Evolutionary conservation across 164 flowering plant genomes (phyloP).

Genomic region (Magnolia officinalis): DNA sequence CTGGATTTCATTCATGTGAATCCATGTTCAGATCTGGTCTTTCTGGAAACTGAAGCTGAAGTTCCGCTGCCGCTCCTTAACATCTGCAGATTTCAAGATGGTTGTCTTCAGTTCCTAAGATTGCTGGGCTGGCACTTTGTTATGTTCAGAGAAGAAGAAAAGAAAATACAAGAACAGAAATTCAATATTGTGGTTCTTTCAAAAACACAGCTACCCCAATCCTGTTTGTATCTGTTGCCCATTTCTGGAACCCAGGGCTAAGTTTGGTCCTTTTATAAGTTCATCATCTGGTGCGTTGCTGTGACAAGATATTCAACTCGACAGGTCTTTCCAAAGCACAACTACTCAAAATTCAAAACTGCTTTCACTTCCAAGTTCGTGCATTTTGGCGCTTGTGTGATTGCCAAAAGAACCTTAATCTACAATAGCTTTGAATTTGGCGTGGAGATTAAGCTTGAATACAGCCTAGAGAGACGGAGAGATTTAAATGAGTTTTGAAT

Average conservation of each 20-base stretch:
- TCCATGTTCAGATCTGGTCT: constrained; percentile 1
- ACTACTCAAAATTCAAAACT: no score
- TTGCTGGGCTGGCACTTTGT: no score
- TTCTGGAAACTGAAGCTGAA: constrained; percentile 1
- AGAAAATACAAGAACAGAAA: not conserved
- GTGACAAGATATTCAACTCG: no score
- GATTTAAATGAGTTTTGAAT: constrained; percentile 25
- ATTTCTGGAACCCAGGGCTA: no score
- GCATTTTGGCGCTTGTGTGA: not conserved
- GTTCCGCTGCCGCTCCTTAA: not conserved
- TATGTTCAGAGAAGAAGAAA: not conserved
- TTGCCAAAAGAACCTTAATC: not conserved
- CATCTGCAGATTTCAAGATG: not conserved
- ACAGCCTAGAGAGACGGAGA: not conserved
- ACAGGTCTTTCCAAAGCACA: not conserved
- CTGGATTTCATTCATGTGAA: not conserved
- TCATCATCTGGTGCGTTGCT: no score
- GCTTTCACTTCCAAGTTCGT: not conserved
- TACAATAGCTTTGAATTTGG: not conserved
- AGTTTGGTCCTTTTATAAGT: no score
- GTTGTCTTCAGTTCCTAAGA: no score
- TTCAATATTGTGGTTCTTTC: not conserved
- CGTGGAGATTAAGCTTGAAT: not conserved
- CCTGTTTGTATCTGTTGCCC: no score
- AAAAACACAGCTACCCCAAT: no score